Base-by-base conservation (phyloP, 2,329 filamentous ascomycete species). In the Microdochium nivale region DNA sequence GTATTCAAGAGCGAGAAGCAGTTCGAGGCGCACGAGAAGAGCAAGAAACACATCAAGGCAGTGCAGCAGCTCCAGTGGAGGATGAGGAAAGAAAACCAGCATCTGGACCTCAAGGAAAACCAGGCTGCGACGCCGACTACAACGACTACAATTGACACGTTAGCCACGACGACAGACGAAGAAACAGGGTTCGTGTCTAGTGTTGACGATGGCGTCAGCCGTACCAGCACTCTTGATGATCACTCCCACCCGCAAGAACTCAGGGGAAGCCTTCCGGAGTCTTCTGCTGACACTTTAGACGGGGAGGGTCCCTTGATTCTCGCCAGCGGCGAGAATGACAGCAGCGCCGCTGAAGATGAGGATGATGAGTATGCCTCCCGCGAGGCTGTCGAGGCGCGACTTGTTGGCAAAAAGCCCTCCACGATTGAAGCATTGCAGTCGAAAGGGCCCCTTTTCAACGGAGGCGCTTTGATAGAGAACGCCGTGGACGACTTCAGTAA, bases 41-140 rank as follows among this genome's bases (percentile, higher is more conserved):
- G 92, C 75, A 99, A 96, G 67, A 99, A 97, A 69, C 94, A 99
- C 62, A 70, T 85, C 55, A 97, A 96, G 65, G 86, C 90, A 2
- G 78, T 96, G 7, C 85, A 91, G 58, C 81, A 90, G 54, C 70
- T 99, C 37, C 83, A 83, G 60, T 79, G 81, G 61, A 85, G 94
- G 65, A 95, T 99, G 90, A 81, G 78, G 59, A 83, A 85, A 59
- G 88, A 99, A 61, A 86, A 91, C 60, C 73, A 75, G 47, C 75
- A 83, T 48, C 66, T 90, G 9, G 69, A 79, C 43, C 62, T 85
- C 3, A 65, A 71, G 49, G 25, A 55, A 1, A 50, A 51, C 5
- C 50, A 53, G 16, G 32, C n/a, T 16, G 47, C 7, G 32, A 52
- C 7, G 49, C 47, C 24, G 51, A 46, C 24, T 50, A 33, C 7